Percentiles rank a stretch among this genome's conserved stretches.
phyloP scores from a whole-genome alignment of 2,329 filamentous ascomycete species.

The Herpomyces periplanetae region DNA sequence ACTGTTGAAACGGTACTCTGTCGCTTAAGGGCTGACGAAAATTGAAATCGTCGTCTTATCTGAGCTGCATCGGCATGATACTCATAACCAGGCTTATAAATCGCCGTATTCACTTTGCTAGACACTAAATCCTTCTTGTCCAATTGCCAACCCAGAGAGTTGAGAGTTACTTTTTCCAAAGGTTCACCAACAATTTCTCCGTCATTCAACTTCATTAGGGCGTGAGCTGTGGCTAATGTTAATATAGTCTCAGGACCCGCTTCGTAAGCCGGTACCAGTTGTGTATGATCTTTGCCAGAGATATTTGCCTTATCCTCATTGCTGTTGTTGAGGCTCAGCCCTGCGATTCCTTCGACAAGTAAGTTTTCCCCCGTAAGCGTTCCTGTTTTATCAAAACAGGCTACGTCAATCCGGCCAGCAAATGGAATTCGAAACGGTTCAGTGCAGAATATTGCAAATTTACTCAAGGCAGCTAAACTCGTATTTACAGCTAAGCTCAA shows the following conservation, averaged over 20 bases:
- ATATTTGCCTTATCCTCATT: constrained; percentile 41
- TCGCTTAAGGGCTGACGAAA: constrained; percentile 77
- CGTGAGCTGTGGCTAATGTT: constrained; percentile 74
- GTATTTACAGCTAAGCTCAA: constrained; percentile 90
- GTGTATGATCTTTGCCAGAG: too few relatives aligned
- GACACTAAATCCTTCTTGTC: constrained; percentile 51
- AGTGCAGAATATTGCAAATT: constrained; percentile 88
- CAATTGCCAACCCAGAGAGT: constrained; percentile 64
- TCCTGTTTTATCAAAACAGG: constrained; percentile 95
- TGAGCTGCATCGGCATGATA: constrained; percentile 36
- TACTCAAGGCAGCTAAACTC: constrained; percentile 65
- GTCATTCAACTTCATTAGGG: constrained; percentile 76
- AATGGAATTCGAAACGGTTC: constrained; percentile 95
- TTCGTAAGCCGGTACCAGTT: constrained; percentile 27
- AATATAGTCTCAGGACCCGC: constrained; percentile 48
- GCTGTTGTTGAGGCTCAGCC: constrained; percentile 18
- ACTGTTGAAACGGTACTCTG: constrained; percentile 77
- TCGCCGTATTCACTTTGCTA: constrained; percentile 14
- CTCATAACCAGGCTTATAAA: constrained; percentile 8
- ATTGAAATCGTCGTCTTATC: constrained; percentile 85
- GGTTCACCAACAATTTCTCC: constrained; percentile 89
- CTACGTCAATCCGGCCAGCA: constrained; percentile 70
- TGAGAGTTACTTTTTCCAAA: constrained; percentile 87
- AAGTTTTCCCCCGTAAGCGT: constrained; percentile 85
- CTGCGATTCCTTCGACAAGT: constrained; percentile 83